Base-by-base conservation (phyloP, 345 rosid species). In the Citrus reticulata region DNA sequence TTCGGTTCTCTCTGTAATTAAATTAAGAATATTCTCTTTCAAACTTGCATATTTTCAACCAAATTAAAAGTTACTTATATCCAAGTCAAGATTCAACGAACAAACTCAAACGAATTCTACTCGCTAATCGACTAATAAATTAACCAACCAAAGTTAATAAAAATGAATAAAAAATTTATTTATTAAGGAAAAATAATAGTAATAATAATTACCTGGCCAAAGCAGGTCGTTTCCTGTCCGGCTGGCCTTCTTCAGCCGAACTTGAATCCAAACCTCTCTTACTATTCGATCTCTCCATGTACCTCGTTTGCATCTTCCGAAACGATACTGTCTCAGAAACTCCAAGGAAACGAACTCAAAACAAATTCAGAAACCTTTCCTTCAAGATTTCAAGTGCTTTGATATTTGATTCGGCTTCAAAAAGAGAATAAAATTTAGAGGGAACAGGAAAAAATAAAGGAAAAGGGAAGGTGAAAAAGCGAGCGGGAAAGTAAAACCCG, bases 201-300 rank as follows among this genome's bases (percentile, higher is more conserved):
- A 29, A 66, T 2, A 1, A 30, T 22, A 77, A 25, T 58, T 40
- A 92, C 97, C 99, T 93, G 29, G 98, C 95, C 79, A 95, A 85
- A 88, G 99, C 98, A 3, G 99, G 99, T 54, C 93, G 87, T 81
- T 93, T 95, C 81, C 91, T 83, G 76, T 92, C 98, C 29, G 97
- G 93, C 79, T 92, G 95, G 32, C 83, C 88, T 59, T 88, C 87
- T 9, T 89, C 92, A 6, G 76, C 86, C 11, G 86, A 85, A 66
- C 87, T 83, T 67, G 88, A 85, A 68, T 93, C 98, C 67, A 89
- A 78, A 39, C 91, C 84, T 74, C 99, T 87, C 88, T 95, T 95
- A 78, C 88, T 89, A 73, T 86, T 93, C 68, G 97, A 86, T 86
- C 97, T 88, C 86, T 93, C 93, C 92, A 93, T 85, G 73, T 85